Evolutionary conservation across 2,329 filamentous ascomycete genomes (phyloP).

Genomic region (Ampelomyces quisqualis): DNA sequence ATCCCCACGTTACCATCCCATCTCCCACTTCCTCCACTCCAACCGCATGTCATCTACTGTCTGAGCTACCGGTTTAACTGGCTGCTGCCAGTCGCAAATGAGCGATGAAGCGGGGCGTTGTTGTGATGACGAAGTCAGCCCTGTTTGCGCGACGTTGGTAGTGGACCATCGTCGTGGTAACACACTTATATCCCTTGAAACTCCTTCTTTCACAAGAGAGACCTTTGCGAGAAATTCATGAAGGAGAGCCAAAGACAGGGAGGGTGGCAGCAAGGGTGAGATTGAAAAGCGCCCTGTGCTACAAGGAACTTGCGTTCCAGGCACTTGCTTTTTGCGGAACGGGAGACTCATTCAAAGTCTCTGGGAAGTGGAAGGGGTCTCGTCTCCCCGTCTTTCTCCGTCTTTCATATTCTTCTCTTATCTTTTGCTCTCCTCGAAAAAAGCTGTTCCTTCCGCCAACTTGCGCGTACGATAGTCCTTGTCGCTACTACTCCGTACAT

Average conservation of each 20-base stretch:
- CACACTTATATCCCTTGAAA: conserved; percentile 1
- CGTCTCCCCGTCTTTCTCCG: not conserved
- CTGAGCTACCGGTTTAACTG: no score
- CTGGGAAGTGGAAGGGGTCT: conserved; percentile 3
- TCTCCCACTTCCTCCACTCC: not conserved
- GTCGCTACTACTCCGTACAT: not conserved
- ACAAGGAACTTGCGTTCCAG: conserved; percentile 7
- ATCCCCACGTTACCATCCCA: conserved; percentile 4
- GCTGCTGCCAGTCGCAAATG: no score
- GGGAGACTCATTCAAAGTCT: conserved; percentile 6
- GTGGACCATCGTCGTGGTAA: not conserved
- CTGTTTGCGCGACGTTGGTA: not conserved
- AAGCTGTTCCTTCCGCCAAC: not conserved
- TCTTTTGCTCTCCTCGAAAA: not conserved
- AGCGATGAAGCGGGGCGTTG: no score
- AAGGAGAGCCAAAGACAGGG: conserved; percentile 2
- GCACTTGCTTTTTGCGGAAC: conserved; percentile 9
- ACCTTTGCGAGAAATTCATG: conserved; percentile 6
- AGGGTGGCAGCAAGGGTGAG: conserved; percentile 7
- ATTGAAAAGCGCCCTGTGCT: conserved; percentile 6
- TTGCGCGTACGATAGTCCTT: not conserved
- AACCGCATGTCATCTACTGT: not conserved
- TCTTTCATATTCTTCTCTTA: not conserved
- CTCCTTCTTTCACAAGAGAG: not conserved
- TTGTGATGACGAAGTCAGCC: not conserved